phyloP scores from a whole-genome alignment of 2,329 filamentous ascomycete species.

The Huntiella decipiens region DNA sequence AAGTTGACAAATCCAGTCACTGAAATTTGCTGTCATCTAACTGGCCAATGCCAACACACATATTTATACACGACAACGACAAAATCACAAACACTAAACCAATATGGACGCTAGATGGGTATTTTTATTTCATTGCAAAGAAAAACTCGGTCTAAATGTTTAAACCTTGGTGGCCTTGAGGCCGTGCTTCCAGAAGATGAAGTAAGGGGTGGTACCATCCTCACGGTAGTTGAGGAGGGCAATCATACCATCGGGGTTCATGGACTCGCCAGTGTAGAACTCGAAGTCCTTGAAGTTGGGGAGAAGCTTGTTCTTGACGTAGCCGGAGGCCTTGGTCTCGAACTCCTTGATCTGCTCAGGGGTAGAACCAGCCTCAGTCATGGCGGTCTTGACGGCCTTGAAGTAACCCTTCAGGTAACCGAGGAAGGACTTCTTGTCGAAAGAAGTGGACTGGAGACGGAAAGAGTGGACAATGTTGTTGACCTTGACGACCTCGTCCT shows the following conservation, averaged over 20 bases:
- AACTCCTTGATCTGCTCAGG: constrained; percentile 57
- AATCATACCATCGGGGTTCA: constrained; percentile 89
- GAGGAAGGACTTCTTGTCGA: constrained; percentile 80
- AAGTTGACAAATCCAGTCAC: neutral
- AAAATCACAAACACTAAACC: too few relatives aligned
- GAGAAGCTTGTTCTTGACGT: constrained; percentile 65
- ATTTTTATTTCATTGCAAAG: neutral
- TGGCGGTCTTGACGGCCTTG: constrained; percentile 61
- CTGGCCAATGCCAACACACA: too few relatives aligned
- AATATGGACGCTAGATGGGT: neutral
- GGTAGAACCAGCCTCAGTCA: constrained; percentile 42
- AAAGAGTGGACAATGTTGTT: constrained; percentile 91
- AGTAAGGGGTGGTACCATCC: constrained; percentile 77
- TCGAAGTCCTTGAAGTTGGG: constrained; percentile 91
- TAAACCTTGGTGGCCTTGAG: constrained; percentile 83
- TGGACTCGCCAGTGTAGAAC: constrained; percentile 79
- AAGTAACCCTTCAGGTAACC: constrained; percentile 84
- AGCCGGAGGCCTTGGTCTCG: constrained; percentile 54
- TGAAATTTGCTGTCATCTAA: neutral
- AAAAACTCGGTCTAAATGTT: constrained; percentile 14
- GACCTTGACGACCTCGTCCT: constrained; percentile 53
- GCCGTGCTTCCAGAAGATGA: constrained; percentile 92
- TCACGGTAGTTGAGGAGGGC: constrained; percentile 95
- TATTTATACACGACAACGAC: too few relatives aligned
- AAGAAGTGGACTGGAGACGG: constrained; percentile 58